phyloP scores from a whole-genome alignment of 495 filamentous ascomycete species.

The Niebla homalea region DNA sequence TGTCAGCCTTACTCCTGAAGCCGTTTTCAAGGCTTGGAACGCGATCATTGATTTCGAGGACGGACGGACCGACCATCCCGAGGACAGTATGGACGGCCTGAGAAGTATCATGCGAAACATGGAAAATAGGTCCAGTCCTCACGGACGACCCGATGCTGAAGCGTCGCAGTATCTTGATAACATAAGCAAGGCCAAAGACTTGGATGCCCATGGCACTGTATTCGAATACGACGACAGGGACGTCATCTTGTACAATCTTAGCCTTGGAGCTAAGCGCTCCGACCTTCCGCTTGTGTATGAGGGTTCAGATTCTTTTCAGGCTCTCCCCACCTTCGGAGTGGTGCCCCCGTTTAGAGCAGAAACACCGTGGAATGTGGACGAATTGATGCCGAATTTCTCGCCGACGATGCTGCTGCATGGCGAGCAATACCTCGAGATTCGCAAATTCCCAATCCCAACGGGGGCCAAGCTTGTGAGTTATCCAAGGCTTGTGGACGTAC shows the following conservation, averaged over 20 bases:
- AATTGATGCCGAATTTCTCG: slow-evolving; percentile 84
- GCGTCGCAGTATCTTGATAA: slow-evolving; percentile 44
- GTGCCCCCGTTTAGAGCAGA: slow-evolving; percentile 82
- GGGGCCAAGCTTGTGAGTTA: slow-evolving; percentile 65
- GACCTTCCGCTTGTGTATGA: slow-evolving; percentile 83
- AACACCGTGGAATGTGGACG: slow-evolving; percentile 64
- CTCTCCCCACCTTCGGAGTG: slow-evolving; percentile 87
- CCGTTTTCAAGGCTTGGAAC: slow-evolving; percentile 63
- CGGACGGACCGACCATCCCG: slow-evolving; percentile 78
- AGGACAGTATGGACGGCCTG: slow-evolving; percentile 60
- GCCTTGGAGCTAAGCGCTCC: slow-evolving; percentile 83
- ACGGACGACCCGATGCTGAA: slow-evolving; percentile 13
- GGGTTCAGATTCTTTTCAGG: slow-evolving; percentile 80
- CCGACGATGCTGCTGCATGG: slow-evolving; percentile 99
- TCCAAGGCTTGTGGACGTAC: slow-evolving; percentile 80
- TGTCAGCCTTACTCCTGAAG: slow-evolving; percentile 75
- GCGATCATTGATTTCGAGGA: slow-evolving; percentile 80
- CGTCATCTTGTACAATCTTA: slow-evolving; percentile 89
- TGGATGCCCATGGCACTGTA: slow-evolving; percentile 57
- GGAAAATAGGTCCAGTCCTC: slow-evolving; percentile 52
- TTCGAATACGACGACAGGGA: slow-evolving; percentile 78
- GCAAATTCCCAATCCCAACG: slow-evolving; percentile 89
- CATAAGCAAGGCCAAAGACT: slow-evolving; percentile 65
- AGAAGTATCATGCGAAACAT: slow-evolving; percentile 89
- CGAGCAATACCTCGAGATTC: slow-evolving; percentile 95